These are phyloP conservation scores for Colletotrichum sp. DNA, from an alignment of 2,329 filamentous ascomycete genomes.

Conservation along the genomic window DNA sequence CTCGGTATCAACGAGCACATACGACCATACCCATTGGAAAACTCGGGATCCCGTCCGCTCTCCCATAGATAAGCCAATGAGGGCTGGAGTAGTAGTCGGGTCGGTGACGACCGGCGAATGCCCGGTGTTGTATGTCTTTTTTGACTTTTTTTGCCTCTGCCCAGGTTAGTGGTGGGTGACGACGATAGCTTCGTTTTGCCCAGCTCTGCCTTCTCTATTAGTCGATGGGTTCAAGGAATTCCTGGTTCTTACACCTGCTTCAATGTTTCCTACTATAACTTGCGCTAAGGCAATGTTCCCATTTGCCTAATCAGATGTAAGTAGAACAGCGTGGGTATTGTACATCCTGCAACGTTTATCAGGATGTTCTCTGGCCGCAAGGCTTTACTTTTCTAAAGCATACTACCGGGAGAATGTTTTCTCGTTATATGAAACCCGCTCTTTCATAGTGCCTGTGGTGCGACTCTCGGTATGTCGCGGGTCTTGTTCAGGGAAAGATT, in stretches of 20 bases:
- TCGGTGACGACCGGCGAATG: no score
- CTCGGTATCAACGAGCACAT: neutral
- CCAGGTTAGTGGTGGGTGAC: neutral
- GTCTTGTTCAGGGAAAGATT: neutral
- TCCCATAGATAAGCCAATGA: no score
- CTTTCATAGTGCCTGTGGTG: neutral
- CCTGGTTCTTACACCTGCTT: neutral
- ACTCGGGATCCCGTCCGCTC: neutral
- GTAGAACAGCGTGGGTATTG: neutral
- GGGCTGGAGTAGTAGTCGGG: no score
- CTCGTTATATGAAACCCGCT: neutral
- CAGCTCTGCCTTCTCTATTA: neutral
- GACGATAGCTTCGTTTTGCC: neutral
- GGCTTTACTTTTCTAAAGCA: neutral
- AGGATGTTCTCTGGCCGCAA: neutral
- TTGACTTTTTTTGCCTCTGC: neutral
- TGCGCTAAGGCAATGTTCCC: neutral
- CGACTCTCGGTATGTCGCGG: neutral
- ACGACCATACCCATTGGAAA: neutral
- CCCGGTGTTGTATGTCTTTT: neutral
- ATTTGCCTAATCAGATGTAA: neutral
- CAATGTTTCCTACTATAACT: neutral
- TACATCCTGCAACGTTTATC: neutral
- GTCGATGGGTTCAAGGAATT: neutral
- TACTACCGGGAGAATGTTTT: neutral